A percentile compares a stretch with the other conserved stretches of the same genome.
These are phyloP conservation scores for Rosa chinensis DNA, from an alignment of 306 rosid species.

Conservation along the genomic window DNA sequence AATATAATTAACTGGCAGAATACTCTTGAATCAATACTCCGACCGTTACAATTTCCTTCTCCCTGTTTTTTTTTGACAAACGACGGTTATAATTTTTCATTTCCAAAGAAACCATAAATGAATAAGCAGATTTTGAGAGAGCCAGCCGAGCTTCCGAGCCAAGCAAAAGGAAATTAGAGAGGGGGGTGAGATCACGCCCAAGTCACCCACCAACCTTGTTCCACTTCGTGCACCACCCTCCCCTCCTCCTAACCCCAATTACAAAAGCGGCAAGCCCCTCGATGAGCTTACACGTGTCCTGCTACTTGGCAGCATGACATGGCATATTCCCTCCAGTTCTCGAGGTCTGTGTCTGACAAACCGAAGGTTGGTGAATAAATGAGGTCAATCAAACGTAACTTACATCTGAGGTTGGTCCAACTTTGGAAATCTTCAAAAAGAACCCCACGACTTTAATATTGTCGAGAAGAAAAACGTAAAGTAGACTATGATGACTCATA, in stretches of 20 bases:
- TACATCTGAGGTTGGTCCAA: neutral
- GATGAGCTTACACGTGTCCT: neutral
- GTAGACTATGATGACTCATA: too few relatives aligned
- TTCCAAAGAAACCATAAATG: too few relatives aligned
- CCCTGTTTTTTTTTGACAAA: too few relatives aligned
- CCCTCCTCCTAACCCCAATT: conserved; percentile 25
- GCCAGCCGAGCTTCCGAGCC: neutral
- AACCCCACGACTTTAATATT: neutral
- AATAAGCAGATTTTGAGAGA: too few relatives aligned
- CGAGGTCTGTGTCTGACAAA: neutral
- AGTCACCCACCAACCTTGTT: conserved; percentile 40
- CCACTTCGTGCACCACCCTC: neutral
- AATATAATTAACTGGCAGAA: too few relatives aligned
- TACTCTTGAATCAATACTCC: too few relatives aligned
- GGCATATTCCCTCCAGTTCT: neutral
- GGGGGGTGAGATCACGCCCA: neutral
- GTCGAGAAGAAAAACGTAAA: too few relatives aligned
- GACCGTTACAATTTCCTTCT: too few relatives aligned
- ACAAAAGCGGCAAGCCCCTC: neutral
- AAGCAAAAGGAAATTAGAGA: neutral
- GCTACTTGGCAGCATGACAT: neutral
- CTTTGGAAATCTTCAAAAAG: neutral
- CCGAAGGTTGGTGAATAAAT: neutral
- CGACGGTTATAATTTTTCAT: too few relatives aligned
- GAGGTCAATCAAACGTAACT: neutral